A percentile compares a stretch with the other conserved stretches of the same genome.
These are phyloP conservation scores for Acanthamoeba rhysodes DNA, from an alignment of 208 protist species.

Conservation along the genomic window DNA sequence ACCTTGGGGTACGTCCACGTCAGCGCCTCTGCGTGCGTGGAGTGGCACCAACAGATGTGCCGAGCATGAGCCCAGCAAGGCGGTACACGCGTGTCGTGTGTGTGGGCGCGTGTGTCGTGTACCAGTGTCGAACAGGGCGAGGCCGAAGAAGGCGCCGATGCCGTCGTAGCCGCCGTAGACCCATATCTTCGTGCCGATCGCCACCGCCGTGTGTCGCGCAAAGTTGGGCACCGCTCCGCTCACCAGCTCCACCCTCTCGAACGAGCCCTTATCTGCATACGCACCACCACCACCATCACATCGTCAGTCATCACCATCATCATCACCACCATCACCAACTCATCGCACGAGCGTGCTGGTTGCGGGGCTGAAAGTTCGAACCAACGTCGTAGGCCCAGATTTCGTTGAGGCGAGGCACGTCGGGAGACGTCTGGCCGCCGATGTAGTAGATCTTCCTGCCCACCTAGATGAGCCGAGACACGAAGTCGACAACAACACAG, in stretches of 20 bases:
- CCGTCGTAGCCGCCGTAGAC: slow-evolving; percentile 67
- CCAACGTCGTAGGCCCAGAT: slow-evolving; percentile 17
- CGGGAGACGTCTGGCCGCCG: background rate
- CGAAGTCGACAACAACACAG: background rate
- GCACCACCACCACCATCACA: background rate
- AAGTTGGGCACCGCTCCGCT: slow-evolving; percentile 40
- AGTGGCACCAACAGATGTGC: no score
- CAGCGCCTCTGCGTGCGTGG: background rate
- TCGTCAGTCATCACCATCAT: background rate
- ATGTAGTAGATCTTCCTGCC: slow-evolving; percentile 58
- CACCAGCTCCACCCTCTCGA: background rate
- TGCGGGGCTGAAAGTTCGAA: background rate
- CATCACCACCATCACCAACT: background rate
- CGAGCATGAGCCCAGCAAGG: no score
- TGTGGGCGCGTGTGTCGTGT: background rate
- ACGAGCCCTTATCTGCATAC: background rate
- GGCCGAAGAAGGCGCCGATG: background rate
- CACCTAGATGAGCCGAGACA: background rate
- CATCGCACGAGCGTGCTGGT: background rate
- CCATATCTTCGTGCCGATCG: slow-evolving; percentile 1
- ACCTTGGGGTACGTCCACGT: slow-evolving; percentile 44
- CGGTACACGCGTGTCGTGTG: background rate
- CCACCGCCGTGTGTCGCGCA: slow-evolving; percentile 39
- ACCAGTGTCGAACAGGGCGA: slow-evolving; percentile 47
- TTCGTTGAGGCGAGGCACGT: background rate